Conservation (phyloP, 176 grass and related monocot species). For the Paspalum vaginatum region DNA sequence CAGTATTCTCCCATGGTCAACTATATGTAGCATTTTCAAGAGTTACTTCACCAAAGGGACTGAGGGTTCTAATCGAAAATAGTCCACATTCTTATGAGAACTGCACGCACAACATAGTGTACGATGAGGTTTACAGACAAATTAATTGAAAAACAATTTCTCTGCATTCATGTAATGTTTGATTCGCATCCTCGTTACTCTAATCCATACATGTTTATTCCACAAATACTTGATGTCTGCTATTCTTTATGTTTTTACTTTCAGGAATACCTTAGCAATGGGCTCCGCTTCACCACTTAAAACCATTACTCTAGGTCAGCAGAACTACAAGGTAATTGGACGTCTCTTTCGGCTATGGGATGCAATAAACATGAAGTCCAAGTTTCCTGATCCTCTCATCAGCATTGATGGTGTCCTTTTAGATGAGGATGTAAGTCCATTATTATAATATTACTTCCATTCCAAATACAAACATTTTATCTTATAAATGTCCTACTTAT, state of each 20-base stretch:
- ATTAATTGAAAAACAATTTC: no score
- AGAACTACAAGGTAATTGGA: no score
- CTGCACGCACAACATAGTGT: background rate
- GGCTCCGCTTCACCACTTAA: no score
- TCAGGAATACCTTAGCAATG: no score
- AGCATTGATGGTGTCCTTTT: slow-evolving; percentile 11
- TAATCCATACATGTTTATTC: no score
- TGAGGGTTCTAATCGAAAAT: background rate
- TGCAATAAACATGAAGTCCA: background rate
- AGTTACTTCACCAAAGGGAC: background rate
- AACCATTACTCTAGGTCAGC: no score
- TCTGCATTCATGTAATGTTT: no score
- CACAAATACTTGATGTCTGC: no score
- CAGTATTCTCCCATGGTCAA: slow-evolving; percentile 24
- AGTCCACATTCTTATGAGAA: background rate
- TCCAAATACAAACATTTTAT: background rate
- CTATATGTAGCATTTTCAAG: slow-evolving; percentile 34
- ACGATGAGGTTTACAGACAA: background rate
- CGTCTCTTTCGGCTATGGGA: background rate
- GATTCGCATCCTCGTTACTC: no score
- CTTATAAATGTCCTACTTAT: no score
- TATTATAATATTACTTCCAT: no score
- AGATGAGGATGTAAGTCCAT: background rate
- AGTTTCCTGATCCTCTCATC: background rate
- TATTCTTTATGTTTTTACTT: no score